Base-by-base conservation (phyloP, 2,329 filamentous ascomycete species). In the Paracamarosporium sp. region DNA sequence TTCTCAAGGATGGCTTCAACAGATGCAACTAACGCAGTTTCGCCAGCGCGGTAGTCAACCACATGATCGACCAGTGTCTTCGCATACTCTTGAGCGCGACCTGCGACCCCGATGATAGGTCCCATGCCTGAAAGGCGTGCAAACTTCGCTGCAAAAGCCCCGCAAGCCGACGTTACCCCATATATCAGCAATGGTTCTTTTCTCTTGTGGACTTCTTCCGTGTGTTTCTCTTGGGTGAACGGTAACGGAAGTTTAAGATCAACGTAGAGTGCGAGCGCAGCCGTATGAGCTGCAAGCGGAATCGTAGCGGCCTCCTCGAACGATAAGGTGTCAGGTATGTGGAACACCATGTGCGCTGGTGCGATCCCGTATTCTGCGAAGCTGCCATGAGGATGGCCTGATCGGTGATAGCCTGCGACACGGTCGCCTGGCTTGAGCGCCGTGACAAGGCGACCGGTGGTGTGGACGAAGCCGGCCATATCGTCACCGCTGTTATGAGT, bases 361-460 rank as follows among this genome's bases (percentile, higher is more conserved):
- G 82, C 81, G 11, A 88, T 73, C 2, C 85, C 83, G 62, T 88
- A 89, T 66, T 89, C 86, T 3, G 86, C 87, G 59, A 83, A 90
- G 7, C 78, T 81, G 2, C 87, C 87, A 33, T 79, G 68, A 0
- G 81, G 77, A 0, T 75, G 74, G 41, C 73, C 63, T 80, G 88
- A 87, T 60, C 85, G 76, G 60, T 83, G 80, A 75, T 86, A 85
- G 3, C 82, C 83, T 8, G 83, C 81, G 1, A 87, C 85, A 15
- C 84, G 80, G 70, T 87, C 85, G 30, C 85, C 85, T 0, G 76
- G 74, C 59, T 81, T 82, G 79, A 88, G 88, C 63, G 86, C 85
- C 55, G 73, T 80, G 1, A 88, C 85, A 35, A 82, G 78, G 38
- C 76, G 67, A 20, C 86, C 86, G 22, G 87, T 82, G 57, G 79